Percentiles rank a stretch among this genome's conserved stretches.
Conservation (phyloP, 495 filamentous ascomycete genomes). For the Hyaloscypha hepaticicola region DNA sequence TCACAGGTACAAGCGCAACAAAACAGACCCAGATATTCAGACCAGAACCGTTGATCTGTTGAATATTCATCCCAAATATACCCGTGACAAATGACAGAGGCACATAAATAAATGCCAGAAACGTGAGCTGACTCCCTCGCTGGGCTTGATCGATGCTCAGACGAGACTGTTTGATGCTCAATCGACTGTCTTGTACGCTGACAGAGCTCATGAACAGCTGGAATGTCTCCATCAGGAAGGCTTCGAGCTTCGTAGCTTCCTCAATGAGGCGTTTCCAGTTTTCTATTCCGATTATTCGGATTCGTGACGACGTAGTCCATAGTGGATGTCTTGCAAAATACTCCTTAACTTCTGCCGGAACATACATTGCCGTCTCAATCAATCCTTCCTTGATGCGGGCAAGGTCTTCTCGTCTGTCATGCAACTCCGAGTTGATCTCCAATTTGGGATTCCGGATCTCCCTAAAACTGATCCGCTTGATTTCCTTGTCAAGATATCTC, state of each 20-base stretch:
- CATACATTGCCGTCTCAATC: not conserved
- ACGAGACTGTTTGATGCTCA: not conserved
- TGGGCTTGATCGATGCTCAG: not conserved
- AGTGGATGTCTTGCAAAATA: not conserved
- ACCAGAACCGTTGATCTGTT: constrained; percentile 7
- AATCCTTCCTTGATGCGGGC: not conserved
- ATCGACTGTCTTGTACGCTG: not conserved
- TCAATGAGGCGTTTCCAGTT: not conserved
- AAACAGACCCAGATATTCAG: constrained; percentile 3
- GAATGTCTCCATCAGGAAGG: constrained; percentile 4
- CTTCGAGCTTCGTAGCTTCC: not conserved
- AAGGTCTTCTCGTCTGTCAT: not conserved
- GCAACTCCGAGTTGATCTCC: not conserved
- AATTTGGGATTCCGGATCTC: not conserved
- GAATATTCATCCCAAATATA: constrained; percentile 5
- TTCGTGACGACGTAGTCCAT: not conserved
- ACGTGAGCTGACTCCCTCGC: not conserved
- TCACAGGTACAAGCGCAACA: not conserved
- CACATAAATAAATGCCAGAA: constrained; percentile 9
- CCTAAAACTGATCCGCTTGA: constrained; percentile 1
- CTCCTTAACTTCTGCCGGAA: not conserved
- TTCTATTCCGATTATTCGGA: not conserved
- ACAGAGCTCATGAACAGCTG: constrained; percentile 1
- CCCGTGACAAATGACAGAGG: constrained; percentile 4
- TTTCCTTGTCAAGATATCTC: not conserved